Base-by-base conservation (phyloP, 2,329 filamentous ascomycete species). In the Colletotrichum sp. region DNA sequence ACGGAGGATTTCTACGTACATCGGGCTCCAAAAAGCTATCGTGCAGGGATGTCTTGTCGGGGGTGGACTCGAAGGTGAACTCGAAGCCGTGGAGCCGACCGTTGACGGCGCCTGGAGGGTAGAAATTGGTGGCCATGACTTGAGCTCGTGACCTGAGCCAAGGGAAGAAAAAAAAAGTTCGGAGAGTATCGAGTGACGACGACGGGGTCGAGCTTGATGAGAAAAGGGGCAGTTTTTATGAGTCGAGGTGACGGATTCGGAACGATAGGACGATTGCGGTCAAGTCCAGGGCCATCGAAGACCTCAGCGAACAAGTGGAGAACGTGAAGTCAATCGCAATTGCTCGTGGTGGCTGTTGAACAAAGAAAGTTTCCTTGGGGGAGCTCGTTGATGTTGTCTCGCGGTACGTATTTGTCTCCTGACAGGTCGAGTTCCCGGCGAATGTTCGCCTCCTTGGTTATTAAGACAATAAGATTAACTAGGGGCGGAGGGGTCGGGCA, bases 61-160 rank as follows among this genome's bases (percentile, higher is more conserved):
- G 75, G 30, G 77, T 75, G 26, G 75, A 69, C 66, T 78, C 75
- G 26, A 78, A 78, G 9, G 77, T 78, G 66, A 78, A 78, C 39
- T 75, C 71, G 75, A 72, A 78, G n/a, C 66, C 66, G 48, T 77
- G 39, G 22, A 77, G 66, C 28, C 55, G 71, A 30, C 75, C 68
- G 30, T 74, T 65, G 65, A 44, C 63, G 67, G 72, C 55, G 30
- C 72, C 55, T 13, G 75, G 71, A 34, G 77, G 68, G 13, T 60
- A 36, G 34, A 76, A 70, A 18, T 48, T 48, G 44, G 44, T 48
- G 44, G 74, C 66, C 73, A 74, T 76, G 65, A 71, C 59, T 36
- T 52, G 15, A 22, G 73, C 63, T 22, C 26, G 73, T 34, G 70
- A 59, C 73, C 60, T 73, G 64, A 34, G 64, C 44, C 44, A 6